Percentiles rank a stretch among this genome's conserved stretches.
Conservation (phyloP, 2,329 filamentous ascomycete species). For the Pseudogymnoascus sp. region DNA sequence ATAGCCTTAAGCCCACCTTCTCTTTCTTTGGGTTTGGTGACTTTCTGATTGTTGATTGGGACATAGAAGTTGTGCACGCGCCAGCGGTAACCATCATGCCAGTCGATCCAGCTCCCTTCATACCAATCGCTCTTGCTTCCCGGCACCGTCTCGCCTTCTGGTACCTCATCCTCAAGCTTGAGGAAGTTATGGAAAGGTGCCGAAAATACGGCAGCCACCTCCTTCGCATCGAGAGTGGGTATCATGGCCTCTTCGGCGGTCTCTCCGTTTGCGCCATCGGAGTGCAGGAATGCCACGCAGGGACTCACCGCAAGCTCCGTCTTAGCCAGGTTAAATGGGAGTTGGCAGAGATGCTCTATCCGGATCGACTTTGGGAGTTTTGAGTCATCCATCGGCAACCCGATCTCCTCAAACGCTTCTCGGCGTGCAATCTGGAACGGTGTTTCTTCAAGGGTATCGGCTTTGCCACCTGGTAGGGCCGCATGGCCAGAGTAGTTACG, state of each 20-base stretch:
- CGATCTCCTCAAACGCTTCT: constrained; percentile 90
- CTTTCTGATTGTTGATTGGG: constrained; percentile 61
- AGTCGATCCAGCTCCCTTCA: constrained; percentile 70
- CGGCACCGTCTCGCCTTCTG: constrained; percentile 23
- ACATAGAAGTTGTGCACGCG: constrained; percentile 87
- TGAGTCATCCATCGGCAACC: constrained; percentile 62
- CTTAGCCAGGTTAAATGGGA: constrained; percentile 67
- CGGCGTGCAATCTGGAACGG: constrained; percentile 74
- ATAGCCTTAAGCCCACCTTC: constrained; percentile 36
- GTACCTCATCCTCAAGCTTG: constrained; percentile 45
- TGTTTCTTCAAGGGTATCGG: constrained; percentile 48
- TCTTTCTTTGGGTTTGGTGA: constrained; percentile 46
- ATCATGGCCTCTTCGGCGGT: constrained; percentile 63
- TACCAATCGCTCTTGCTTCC: constrained; percentile 56
- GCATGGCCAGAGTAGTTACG: constrained; percentile 74
- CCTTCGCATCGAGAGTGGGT: constrained; percentile 74
- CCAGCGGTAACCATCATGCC: constrained; percentile 66
- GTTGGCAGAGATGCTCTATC: constrained; percentile 78
- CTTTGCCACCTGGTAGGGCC: constrained; percentile 75
- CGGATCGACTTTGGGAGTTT: constrained; percentile 68
- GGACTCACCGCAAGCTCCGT: constrained; percentile 67
- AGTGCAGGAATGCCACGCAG: constrained; percentile 69
- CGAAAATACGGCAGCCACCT: constrained; percentile 90
- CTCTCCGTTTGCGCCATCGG: constrained; percentile 37
- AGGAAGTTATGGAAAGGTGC: constrained; percentile 83